These are phyloP conservation scores for Rosa multiflora DNA, from an alignment of 306 rosid species.

Conservation along the genomic window DNA sequence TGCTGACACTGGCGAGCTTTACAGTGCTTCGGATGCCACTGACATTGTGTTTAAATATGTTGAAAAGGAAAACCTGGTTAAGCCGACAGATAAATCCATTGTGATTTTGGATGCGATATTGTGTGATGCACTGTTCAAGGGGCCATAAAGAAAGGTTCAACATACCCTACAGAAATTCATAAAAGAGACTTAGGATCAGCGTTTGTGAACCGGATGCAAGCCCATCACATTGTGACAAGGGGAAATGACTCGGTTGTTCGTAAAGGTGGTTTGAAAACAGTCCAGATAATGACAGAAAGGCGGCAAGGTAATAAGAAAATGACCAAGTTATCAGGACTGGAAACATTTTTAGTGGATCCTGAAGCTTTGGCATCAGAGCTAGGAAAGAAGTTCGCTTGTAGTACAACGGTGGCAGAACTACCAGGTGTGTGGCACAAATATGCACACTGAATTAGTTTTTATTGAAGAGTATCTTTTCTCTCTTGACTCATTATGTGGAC, in stretches of 20 bases:
- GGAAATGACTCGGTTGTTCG: slow-evolving; percentile 85
- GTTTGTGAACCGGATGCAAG: slow-evolving; percentile 80
- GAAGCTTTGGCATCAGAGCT: slow-evolving; percentile 89
- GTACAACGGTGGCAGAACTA: slow-evolving; percentile 79
- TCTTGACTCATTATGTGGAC: neutral
- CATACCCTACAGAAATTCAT: slow-evolving; percentile 83
- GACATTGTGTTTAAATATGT: slow-evolving; percentile 70
- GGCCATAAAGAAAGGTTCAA: slow-evolving; percentile 79
- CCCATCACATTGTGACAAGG: slow-evolving; percentile 84
- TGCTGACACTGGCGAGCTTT: slow-evolving; percentile 62
- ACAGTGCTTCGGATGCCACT: slow-evolving; percentile 72
- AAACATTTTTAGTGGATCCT: slow-evolving; percentile 77
- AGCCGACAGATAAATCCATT: slow-evolving; percentile 55
- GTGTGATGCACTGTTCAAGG: slow-evolving; percentile 87
- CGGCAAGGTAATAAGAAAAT: slow-evolving; percentile 94
- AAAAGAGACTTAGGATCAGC: slow-evolving; percentile 76
- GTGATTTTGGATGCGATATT: slow-evolving; percentile 67
- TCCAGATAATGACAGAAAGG: slow-evolving; percentile 86
- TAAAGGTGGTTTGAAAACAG: slow-evolving; percentile 76
- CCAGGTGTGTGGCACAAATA: slow-evolving; percentile 53
- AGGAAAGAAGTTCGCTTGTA: slow-evolving; percentile 94
- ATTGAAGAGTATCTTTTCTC: neutral
- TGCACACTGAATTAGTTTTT: neutral
- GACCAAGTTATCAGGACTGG: slow-evolving; percentile 84
- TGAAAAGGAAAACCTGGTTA: slow-evolving; percentile 75